Conservation (phyloP, 1,284 basidiomycete species). For the Coriolopsis trogii region DNA sequence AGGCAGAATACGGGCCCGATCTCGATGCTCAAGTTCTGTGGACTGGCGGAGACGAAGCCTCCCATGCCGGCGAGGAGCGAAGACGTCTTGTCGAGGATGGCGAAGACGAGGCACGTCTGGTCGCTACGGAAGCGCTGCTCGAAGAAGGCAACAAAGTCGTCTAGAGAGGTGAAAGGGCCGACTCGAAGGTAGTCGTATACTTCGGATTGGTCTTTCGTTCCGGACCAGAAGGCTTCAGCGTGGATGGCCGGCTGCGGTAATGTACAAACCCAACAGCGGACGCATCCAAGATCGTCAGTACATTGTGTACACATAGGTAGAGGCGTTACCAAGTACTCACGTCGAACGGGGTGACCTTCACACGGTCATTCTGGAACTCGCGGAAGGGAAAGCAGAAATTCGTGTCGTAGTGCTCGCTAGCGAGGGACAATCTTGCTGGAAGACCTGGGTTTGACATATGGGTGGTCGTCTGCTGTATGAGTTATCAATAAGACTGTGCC, state of each 20-base stretch:
- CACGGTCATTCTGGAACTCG: constrained; percentile 30
- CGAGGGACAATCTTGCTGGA: no score
- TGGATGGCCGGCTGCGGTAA: neutral
- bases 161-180: constrained; percentile 40
- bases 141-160: constrained; percentile 34
- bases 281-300: no score
- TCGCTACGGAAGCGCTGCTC: constrained; percentile 38
- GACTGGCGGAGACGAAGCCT: constrained; percentile 42
- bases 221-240: constrained; percentile 4
- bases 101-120: constrained; percentile 44
- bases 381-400: constrained; percentile 34
- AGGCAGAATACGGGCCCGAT: constrained; percentile 54
- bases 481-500: no score
- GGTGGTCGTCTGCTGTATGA: no score
- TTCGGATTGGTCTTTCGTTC: constrained; percentile 23
- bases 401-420: no score
- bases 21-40: constrained; percentile 46
- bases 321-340: constrained; percentile 8
- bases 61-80: constrained; percentile 45
- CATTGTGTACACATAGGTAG: neutral
- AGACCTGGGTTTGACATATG: no score
- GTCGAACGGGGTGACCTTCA: constrained; percentile 35
- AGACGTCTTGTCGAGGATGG: constrained; percentile 51
- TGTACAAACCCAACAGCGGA: no score
- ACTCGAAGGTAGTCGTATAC: constrained; percentile 42